Base-by-base conservation (phyloP, 164 flowering plant species). In the Magnolia kwangsiensis region DNA sequence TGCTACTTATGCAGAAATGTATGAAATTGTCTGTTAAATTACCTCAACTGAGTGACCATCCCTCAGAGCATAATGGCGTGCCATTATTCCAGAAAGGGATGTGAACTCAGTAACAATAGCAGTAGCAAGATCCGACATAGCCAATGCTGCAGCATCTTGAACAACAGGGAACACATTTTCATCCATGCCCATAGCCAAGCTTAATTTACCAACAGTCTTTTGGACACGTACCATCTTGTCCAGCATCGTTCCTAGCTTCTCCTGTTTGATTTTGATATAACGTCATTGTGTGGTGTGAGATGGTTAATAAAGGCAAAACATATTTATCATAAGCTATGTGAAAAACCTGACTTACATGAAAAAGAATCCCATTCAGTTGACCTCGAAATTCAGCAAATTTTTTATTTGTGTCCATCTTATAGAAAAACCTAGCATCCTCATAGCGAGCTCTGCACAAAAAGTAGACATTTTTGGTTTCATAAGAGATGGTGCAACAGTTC, bases 341-440 rank as follows among this genome's bases (percentile, higher is more conserved):
- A 31, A 21, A 71, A 58, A 16, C 51, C 2, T 49, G 68, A 76
- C 92, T 90, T 86, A 95, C 99, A 82, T 95, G 99, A 73, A 93
- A 95, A 77, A 95, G 93, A 81, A 95, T 92, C 68, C 96, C 96
- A 69, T 84, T 89, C 69, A 95, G 87, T 81, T 91, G 94, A 81
- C 76, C 73, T 74, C 91, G 85, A 69, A 93, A 93, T 67, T 93
- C 94, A 21, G 88, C 82, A 75, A 89, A 83, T 51, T 68, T 87
- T 81, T 89, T 95, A 23, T 89, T 81, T 11, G 89, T 87, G 81
- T 95, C 99, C 88, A 89, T 72, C 85, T 92, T 95, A 86, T 93
- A 95, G 82, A 95, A 95, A 79, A 95, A 95, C 79, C 93, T 95
- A 50, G 99, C 99, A 89, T 95, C 99, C 86, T 95, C 99, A 83